phyloP scores from a whole-genome alignment of 2,329 filamentous ascomycete species.

The Fusarium scirpi region DNA sequence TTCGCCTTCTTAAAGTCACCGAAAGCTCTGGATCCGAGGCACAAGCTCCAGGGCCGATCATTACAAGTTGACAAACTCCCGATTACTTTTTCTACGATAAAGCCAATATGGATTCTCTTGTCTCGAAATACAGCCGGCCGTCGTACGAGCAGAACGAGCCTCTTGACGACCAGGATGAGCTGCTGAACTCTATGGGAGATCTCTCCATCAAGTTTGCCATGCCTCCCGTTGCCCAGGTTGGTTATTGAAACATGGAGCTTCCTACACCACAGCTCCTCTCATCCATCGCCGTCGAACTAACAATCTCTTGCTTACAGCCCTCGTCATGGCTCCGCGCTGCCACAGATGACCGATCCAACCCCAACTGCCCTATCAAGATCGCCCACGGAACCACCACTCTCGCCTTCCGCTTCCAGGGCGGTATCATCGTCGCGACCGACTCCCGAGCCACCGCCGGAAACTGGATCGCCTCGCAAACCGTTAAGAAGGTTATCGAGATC shows the following conservation, averaged over 20 bases:
- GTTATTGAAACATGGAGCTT: slow-evolving; percentile 47
- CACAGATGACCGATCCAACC: slow-evolving; percentile 97
- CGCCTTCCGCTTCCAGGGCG: slow-evolving; percentile 97
- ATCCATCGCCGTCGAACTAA: slow-evolving; percentile 13
- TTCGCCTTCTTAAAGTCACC: neutral
- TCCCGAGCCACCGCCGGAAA: slow-evolving; percentile 96
- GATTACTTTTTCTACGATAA: slow-evolving; percentile 15
- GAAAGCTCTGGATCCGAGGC: slow-evolving; percentile 14
- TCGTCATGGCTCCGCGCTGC: slow-evolving; percentile 95
- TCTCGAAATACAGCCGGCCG: slow-evolving; percentile 89
- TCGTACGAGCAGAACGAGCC: slow-evolving; percentile 78
- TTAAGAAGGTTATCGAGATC: slow-evolving; percentile 99
- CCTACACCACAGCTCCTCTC: neutral
- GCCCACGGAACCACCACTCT: slow-evolving; percentile 98
- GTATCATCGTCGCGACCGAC: slow-evolving; percentile 98
- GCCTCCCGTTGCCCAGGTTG: slow-evolving; percentile 89
- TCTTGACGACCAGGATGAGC: slow-evolving; percentile 77
- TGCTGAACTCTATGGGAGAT: slow-evolving; percentile 77
- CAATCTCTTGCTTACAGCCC: slow-evolving; percentile 65
- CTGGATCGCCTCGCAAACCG: slow-evolving; percentile 99
- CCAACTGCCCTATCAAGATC: slow-evolving; percentile 98
- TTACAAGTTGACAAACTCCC: slow-evolving; percentile 19
- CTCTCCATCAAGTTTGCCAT: slow-evolving; percentile 95
- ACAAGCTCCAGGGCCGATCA: slow-evolving; percentile 20
- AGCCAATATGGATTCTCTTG: slow-evolving; percentile 85